phyloP scores from a whole-genome alignment of 2,329 filamentous ascomycete species.

The Didymella sp. region DNA sequence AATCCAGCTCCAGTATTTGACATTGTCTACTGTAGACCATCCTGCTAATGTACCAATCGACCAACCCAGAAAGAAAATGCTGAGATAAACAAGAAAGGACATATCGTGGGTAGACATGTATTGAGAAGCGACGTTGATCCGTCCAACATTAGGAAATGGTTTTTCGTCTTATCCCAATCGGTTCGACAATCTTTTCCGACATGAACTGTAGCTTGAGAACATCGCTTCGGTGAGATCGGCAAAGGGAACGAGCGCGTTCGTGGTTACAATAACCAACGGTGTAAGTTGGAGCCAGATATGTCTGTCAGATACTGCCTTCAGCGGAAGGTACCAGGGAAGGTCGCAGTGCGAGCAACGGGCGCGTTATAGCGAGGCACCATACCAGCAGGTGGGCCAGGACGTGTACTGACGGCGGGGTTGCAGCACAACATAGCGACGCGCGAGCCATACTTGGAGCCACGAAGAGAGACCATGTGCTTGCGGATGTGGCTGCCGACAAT shows the following conservation, averaged over 20 bases:
- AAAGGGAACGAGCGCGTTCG: constrained; percentile 33
- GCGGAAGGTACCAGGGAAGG: constrained; percentile 40
- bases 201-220: constrained; percentile 42
- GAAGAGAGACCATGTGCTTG: constrained; percentile 99
- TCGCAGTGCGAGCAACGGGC: constrained; percentile 32
- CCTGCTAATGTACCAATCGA: constrained; percentile 26
- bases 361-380: constrained; percentile 49
- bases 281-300: constrained; percentile 31
- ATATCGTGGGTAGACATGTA: constrained; percentile 32
- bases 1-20: constrained; percentile 28
- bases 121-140: constrained; percentile 37
- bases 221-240: constrained; percentile 45
- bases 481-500: constrained; percentile 90
- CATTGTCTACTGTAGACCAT: constrained; percentile 22
- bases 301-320: constrained; percentile 21
- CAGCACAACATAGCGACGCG: constrained; percentile 99
- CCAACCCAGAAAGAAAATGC: constrained; percentile 28
- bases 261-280: constrained; percentile 41
- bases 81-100: constrained; percentile 45
- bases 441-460: constrained; percentile 97
- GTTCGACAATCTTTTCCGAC: constrained; percentile 39
- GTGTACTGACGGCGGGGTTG: constrained; percentile 87
- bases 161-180: constrained; percentile 43
- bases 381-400: constrained; percentile 82
- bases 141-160: constrained; percentile 34